Evolutionary conservation across 768 basidiomycete species (phyloP), one percentile per base, ranked within the genome.

Genomic region (Auricularia auricula-judae): DNA sequence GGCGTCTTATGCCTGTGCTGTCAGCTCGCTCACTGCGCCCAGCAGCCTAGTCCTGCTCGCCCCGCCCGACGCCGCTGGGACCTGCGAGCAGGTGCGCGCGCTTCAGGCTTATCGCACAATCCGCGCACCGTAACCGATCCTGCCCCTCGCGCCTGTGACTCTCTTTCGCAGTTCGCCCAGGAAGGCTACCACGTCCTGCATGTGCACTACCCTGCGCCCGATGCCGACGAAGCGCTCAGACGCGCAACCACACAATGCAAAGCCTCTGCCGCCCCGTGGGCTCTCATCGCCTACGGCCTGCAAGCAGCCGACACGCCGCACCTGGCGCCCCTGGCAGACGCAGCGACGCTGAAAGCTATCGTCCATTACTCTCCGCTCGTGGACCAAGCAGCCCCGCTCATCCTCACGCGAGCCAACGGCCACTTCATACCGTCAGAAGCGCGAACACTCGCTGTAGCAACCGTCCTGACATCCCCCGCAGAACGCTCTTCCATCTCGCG

Each of bases 101-200:
- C 39, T 63, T 39, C 53, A 12, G 53, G 12, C 53, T 51, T 8
- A 35, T 16, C 3, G 47, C n/a, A n/a, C 23, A 23, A 58, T 23
- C 4, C 62, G 34, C 21, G 64, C 7, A 65, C 53, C 62, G 4
- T 44, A 21, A 23, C 42, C 42, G 39, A 42, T 42, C 39, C 39
- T 7, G 8, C 39, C 39, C 39, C 39, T 42, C 39, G 39, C 39
- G 39, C 47, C 47, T 51, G 47, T 5, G 29, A 39, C 34, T 8
- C 14, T 3, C 23, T 36, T 16, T 11, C 39, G n/a, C 62, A 77
- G 74, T 73, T 75, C 65, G 67, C 77, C 36, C 74, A 76, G 64
- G 79, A 79, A 66, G 78, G 78, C 34, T 77, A 79, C 65, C 67
- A 72, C n/a, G 72, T 77, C 18, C 62, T 73, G 10, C 75, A 74